Evolutionary conservation across 176 grass and related monocot species (phyloP), one percentile per base, ranked within the genome.

Genomic region (Phoenix dactylifera): DNA sequence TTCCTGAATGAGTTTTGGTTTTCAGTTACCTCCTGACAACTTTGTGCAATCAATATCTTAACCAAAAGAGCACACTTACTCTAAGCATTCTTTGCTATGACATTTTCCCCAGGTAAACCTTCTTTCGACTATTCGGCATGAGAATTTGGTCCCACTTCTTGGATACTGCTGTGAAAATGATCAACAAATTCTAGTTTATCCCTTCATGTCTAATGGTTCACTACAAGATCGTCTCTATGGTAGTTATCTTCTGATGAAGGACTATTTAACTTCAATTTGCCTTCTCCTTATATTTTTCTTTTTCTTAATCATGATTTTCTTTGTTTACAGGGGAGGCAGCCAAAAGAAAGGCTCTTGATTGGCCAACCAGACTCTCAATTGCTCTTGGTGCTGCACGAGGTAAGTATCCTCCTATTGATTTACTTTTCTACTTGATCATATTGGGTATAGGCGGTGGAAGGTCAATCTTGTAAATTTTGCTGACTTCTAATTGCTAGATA

Each of bases 111-210:
- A 84, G 86, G 70, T 89, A 64, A 77, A 58, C 53, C 73, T 89
- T 72, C 86, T 89, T 81, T 89, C 81, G 63, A 57, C 74, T 64
- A 72, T 84, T 55, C 24, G 30, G 77, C 81, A 84, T 63, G 86
- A 89, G 24, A 89, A 89, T 72, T 68, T 89, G 66, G 81, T 89
- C 30, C 81, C 86, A 49, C 86, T 84, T 64, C 76, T 89, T 74
- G 81, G 86, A 30, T 84, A 89, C 55, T 89, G 81, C 62, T 89
- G 80, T 84, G 86, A 89, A 81, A 89, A 89, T 39, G 86, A 89
- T 81, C 86, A 89, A 32, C 81, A 89, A 56, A 89, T 89, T 64
- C 80, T 89, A 53, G 86, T 89, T 26, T 89, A 89, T 67, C 86
- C 77, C 18, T 84, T 84, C 81, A 89, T 89, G 86, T 89, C 77